A percentile compares a stretch with the other conserved stretches of the same genome.
Conservation (phyloP, 257 asterid species). For the Solanum sejunctum region DNA sequence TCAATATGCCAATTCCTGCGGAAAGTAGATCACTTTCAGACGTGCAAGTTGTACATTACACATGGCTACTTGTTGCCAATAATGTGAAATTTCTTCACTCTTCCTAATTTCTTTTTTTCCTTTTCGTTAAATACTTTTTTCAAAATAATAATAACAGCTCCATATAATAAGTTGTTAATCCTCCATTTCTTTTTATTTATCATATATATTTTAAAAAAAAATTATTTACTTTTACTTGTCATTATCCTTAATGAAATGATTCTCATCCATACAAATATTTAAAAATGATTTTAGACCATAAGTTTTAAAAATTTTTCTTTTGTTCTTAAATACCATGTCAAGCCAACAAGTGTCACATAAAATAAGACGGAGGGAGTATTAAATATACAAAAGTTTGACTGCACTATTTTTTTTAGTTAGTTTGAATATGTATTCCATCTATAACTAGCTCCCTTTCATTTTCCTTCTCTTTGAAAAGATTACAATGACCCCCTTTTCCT, state of each 20-base stretch:
- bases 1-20: neutral
- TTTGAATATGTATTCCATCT: neutral
- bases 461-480: neutral
- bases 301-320: too few relatives aligned
- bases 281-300: too few relatives aligned
- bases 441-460: neutral
- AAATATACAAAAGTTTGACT: neutral
- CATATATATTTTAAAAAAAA: too few relatives aligned
- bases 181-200: too few relatives aligned
- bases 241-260: too few relatives aligned
- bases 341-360: too few relatives aligned
- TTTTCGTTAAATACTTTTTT: neutral
- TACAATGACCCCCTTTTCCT: neutral
- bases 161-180: too few relatives aligned
- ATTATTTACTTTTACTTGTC: too few relatives aligned
- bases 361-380: too few relatives aligned
- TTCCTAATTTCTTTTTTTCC: neutral
- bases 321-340: too few relatives aligned
- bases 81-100: neutral
- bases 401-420: neutral
- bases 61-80: neutral
- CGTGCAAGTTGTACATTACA: neutral
- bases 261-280: too few relatives aligned
- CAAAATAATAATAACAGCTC: neutral
- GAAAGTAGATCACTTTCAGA: neutral